Conservation (phyloP, 2,329 filamentous ascomycete species). For the Ophiocordyceps camponoti-floridani region DNA sequence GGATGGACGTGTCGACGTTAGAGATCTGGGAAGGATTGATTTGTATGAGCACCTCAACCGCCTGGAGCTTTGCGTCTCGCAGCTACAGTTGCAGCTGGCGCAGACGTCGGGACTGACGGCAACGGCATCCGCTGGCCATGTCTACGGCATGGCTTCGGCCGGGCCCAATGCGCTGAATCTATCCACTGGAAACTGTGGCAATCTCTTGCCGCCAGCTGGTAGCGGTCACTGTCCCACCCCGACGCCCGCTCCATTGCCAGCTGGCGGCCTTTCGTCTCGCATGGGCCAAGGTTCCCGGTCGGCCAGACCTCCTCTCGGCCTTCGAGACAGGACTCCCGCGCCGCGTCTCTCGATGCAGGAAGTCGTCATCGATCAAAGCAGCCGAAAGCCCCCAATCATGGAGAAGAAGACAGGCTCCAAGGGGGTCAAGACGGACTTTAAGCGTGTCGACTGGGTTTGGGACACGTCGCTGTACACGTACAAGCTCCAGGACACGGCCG, state of each 20-base stretch:
- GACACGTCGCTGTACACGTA: constrained; percentile 29
- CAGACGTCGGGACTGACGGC: background rate
- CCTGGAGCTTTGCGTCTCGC: constrained; percentile 10
- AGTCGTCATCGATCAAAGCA: background rate
- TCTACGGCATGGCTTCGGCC: background rate
- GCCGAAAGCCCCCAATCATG: background rate
- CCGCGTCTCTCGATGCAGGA: background rate
- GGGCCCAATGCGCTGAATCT: background rate
- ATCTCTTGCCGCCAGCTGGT: background rate
- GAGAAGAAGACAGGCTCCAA: constrained; percentile 8
- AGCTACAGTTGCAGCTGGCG: constrained; percentile 8
- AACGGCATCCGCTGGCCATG: background rate
- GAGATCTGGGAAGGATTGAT: constrained; percentile 1
- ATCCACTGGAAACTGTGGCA: background rate
- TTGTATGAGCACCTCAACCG: constrained; percentile 9
- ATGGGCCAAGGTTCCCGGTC: background rate
- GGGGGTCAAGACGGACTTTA: constrained; percentile 19
- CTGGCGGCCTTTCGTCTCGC: background rate
- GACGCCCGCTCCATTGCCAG: background rate
- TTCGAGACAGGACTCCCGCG: background rate
- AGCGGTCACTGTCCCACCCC: background rate
- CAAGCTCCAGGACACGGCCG: constrained; percentile 35
- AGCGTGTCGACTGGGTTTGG: constrained; percentile 37
- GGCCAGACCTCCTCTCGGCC: background rate
- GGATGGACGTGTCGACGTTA: background rate